These are phyloP conservation scores for Pilaira anomala DNA, from an alignment of 192 early-diverging fungal species.

Conservation along the genomic window DNA sequence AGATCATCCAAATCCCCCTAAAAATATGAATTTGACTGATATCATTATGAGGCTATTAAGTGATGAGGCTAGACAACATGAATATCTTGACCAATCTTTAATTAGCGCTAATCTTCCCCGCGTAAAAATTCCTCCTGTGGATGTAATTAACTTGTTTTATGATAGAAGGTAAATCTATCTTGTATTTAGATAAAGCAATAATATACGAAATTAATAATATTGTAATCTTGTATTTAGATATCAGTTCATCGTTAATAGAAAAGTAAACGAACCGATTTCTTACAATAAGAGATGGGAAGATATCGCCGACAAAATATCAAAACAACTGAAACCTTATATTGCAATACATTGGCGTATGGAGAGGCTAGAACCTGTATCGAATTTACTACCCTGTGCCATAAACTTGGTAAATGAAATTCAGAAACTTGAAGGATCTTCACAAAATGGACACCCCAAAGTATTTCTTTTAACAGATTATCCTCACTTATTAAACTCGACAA, in stretches of 20 bases:
- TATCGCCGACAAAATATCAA: conserved; percentile 27
- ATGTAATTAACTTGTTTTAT: conserved; percentile 34
- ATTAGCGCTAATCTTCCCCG: background rate
- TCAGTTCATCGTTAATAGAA: conserved; percentile 23
- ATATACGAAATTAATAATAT: too few species aligned
- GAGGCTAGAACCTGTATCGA: conserved; percentile 7
- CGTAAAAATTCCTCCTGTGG: conserved; percentile 5
- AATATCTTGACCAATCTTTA: conserved; percentile 2
- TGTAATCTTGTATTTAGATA: conserved; percentile 18
- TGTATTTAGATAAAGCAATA: conserved; percentile 23
- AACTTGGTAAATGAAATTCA: conserved; percentile 17
- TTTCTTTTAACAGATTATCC: conserved; percentile 44
- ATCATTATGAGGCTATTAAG: background rate
- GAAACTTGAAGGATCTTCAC: background rate
- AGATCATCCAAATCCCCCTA: conserved; percentile 6
- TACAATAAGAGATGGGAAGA: conserved; percentile 25
- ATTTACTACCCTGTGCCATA: conserved; percentile 32
- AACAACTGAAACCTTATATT: conserved; percentile 30
- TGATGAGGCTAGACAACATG: conserved; percentile 7
- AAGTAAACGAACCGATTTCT: conserved; percentile 19
- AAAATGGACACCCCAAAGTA: conserved; percentile 18
- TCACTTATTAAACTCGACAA: conserved; percentile 26
- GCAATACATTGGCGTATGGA: conserved; percentile 48
- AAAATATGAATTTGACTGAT: background rate
- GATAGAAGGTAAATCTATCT: conserved; percentile 34